Percentiles rank a stretch among this genome's conserved stretches.
These are phyloP conservation scores for Penicillium parvum DNA, from an alignment of 495 filamentous ascomycete species.

Conservation along the genomic window DNA sequence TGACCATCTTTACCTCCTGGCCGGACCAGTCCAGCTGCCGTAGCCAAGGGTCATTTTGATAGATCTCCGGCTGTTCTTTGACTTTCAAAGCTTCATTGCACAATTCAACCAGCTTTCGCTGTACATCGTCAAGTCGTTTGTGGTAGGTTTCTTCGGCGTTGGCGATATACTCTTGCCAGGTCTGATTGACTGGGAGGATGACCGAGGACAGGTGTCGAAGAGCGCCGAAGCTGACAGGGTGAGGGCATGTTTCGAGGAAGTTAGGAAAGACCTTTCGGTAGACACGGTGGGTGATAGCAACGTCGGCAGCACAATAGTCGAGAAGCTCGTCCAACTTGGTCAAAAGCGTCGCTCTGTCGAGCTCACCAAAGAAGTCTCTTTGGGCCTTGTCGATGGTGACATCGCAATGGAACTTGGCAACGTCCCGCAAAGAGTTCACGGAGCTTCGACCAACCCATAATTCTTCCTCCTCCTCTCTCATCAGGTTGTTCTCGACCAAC, in stretches of 20 bases:
- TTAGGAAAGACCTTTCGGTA: constrained; percentile 87
- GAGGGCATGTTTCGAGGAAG: constrained; percentile 84
- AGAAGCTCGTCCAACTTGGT: constrained; percentile 74
- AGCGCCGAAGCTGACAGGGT: constrained; percentile 95
- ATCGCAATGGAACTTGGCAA: constrained; percentile 93
- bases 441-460: constrained; percentile 93
- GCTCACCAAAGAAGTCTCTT: constrained; percentile 81
- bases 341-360: constrained; percentile 64
- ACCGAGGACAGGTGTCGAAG: constrained; percentile 87
- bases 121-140: constrained; percentile 67
- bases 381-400: constrained; percentile 87
- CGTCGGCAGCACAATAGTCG: constrained; percentile 95
- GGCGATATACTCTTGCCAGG: constrained; percentile 78
- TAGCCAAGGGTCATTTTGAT: constrained; percentile 80
- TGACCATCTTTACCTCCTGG: constrained; percentile 85
- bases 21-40: constrained; percentile 92
- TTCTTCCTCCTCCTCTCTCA: constrained; percentile 83
- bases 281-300: constrained; percentile 84
- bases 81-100: constrained; percentile 69
- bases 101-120: constrained; percentile 64
- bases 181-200: constrained; percentile 81
- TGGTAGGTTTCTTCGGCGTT: constrained; percentile 84
- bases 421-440: constrained; percentile 90
- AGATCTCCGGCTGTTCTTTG: constrained; percentile 63
- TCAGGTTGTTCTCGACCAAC: constrained; percentile 61